Evolutionary conservation across 192 early-diverging fungal species (phyloP), one percentile per base, ranked within the genome.

Genomic region (Lunasporangiospora selenospora): DNA sequence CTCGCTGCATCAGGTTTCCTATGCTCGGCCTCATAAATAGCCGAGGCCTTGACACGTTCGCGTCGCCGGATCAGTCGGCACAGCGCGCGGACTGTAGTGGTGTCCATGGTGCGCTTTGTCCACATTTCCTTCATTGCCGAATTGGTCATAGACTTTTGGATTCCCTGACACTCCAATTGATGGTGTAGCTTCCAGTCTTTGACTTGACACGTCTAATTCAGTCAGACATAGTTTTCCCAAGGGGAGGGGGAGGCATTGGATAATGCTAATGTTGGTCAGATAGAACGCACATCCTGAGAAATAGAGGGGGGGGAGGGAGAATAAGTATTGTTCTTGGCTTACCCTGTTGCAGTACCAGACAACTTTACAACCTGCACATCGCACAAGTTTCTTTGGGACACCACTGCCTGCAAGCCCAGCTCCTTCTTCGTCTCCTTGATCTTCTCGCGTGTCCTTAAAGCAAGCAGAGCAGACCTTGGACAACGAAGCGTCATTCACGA

Each of bases 151-250:
- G 67, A 71, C 19, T 62, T 62, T 43, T 62, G 67, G 18, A 71
- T 71, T 5, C 67, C 67, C 21, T 71, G 58, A 29, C 67, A 71
- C 31, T 71, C 67, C 23, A 62, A 43, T 43, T 62, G 67, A 50
- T 71, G 67, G 15, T 71, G 67, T 3, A 71, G 53, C 24, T 71
- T 71, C 67, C 67, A 71, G 47, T 71, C 67, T 18, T 57, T 71
- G 43, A 50, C 48, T 45, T 71, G 67, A 29, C 67, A 71, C 6
- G 58, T 40, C 67, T 71, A 57, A 10, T n/a, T n/a, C n/a, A n/a
- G n/a, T n/a, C n/a, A n/a, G n/a, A n/a, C n/a, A n/a, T n/a, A n/a
- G n/a, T n/a, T n/a, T n/a, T n/a, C n/a, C n/a, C n/a, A n/a, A n/a
- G n/a, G n/a, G n/a, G n/a, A n/a, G n/a, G n/a, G n/a, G n/a, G n/a